These are phyloP conservation scores for Blastobotrys raffinosifermentans DNA, from an alignment of 1,139 yeast genomes.

Conservation along the genomic window DNA sequence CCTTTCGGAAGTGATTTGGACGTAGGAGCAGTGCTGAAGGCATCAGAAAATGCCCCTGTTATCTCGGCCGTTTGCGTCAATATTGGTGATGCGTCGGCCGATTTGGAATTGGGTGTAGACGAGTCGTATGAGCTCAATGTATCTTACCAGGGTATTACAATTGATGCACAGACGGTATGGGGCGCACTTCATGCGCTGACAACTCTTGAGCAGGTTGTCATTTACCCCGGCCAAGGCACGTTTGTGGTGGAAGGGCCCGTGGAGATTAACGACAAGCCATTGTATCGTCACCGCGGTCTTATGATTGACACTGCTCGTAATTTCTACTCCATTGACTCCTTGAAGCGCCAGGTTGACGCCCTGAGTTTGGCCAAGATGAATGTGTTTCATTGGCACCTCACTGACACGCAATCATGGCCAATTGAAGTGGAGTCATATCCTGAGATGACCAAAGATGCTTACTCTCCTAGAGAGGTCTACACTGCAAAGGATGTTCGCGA, in stretches of 20 bases:
- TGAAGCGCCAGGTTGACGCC: slow-evolving; percentile 39
- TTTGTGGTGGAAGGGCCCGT: slow-evolving; percentile 36
- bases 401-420: slow-evolving; percentile 47
- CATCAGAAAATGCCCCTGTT: background rate
- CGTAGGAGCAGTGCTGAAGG: background rate
- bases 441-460: slow-evolving; percentile 41
- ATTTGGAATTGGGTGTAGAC: slow-evolving; percentile 36
- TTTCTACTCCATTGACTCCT: slow-evolving; percentile 32
- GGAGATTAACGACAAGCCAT: slow-evolving; percentile 37
- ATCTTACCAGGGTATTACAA: slow-evolving; percentile 18
- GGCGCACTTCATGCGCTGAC: slow-evolving; percentile 42
- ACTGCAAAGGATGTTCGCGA: slow-evolving; percentile 32
- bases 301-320: slow-evolving; percentile 44
- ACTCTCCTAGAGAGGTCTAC: slow-evolving; percentile 35
- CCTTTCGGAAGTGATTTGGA: background rate
- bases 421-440: slow-evolving; percentile 36
- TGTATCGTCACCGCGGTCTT: slow-evolving; percentile 41
- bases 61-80: slow-evolving; percentile 1
- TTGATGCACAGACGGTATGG: slow-evolving; percentile 38
- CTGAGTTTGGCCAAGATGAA: slow-evolving; percentile 42
- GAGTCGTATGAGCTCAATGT: slow-evolving; percentile 33
- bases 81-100: slow-evolving; percentile 28
- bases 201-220: slow-evolving; percentile 41
- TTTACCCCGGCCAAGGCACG: slow-evolving; percentile 14
- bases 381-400: slow-evolving; percentile 43